These are phyloP conservation scores for Colletotrichum shisoi DNA, from an alignment of 2,329 filamentous ascomycete species.

Conservation along the genomic window DNA sequence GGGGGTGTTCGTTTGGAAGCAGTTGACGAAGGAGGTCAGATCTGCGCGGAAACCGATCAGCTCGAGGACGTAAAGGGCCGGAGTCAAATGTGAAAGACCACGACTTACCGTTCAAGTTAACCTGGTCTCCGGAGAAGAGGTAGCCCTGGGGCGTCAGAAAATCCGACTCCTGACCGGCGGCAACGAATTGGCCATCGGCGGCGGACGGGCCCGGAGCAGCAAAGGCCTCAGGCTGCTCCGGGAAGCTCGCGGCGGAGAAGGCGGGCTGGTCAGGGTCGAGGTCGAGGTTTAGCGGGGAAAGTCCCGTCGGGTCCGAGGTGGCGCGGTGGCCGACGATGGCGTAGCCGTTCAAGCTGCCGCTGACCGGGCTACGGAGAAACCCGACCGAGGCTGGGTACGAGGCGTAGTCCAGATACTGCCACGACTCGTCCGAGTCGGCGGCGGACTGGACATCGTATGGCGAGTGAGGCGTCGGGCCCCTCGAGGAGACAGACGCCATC, in stretches of 20 bases:
- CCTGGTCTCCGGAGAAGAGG: conserved; percentile 50
- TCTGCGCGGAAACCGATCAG: conserved; percentile 14
- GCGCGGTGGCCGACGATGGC: conserved; percentile 54
- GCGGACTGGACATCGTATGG: conserved; percentile 53
- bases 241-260: conserved; percentile 48
- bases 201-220: conserved; percentile 43
- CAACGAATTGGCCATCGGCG: conserved; percentile 46
- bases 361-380: conserved; percentile 61
- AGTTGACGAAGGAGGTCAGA: conserved; percentile 44
- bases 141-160: conserved; percentile 53
- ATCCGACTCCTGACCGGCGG: conserved; percentile 43
- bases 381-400: conserved; percentile 51
- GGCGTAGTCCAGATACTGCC: conserved; percentile 54
- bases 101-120: conserved; percentile 48
- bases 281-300: conserved; percentile 56
- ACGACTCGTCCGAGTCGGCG: conserved; percentile 55
- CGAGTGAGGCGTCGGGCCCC: conserved; percentile 51
- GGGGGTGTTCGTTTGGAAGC: conserved; percentile 45
- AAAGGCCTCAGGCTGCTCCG: conserved; percentile 48
- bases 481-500: conserved; percentile 53
- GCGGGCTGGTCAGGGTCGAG: conserved; percentile 51
- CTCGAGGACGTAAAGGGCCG: not conserved
- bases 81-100: not conserved
- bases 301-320: conserved; percentile 45
- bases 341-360: conserved; percentile 61